Base-by-base conservation (phyloP, 202 grass and related monocot genomes). In the Elaeis oleifera region DNA sequence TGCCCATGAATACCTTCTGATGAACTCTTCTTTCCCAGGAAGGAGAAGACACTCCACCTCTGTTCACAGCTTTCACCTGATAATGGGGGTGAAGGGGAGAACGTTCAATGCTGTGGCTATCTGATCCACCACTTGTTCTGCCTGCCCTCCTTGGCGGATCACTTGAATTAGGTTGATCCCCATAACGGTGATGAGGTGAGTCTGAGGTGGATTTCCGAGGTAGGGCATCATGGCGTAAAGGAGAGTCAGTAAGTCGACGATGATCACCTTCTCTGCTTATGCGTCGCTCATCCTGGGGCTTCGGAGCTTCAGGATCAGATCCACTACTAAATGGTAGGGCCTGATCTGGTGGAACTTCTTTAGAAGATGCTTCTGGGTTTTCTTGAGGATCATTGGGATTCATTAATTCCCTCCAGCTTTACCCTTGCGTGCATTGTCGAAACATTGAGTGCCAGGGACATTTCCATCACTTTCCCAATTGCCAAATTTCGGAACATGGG, bases 401-500 rank as follows among this genome's bases (percentile, higher is more conserved):
- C 21, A 61, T 66, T 21, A 24, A 48, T 14, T 58, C 5, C 63
- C 32, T 17, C 7, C 49, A 8, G 18, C 56, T 39, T 8, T 56
- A 22, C 26, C 59, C 60, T 61, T 77, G 24, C 57, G 60, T 51
- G 64, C 14, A 36, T 76, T 63, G 23, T 82, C 73, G 9, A 82
- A 82, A 18, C 56, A 63, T 11, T 68, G 24, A 18, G 79, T 73
- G 29, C 73, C 77, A 51, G 60, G 54, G 5, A 20, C 28, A 58
- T 48, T 44, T 15, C 53, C 17, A 68, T 68, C 25, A 23, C 18
- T 44, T 27, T 61, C 75, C 79, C 79, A 82, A 5, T 82, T 75
- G 23, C 79, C 79, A 29, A 77, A 82, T 23, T 77, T 57, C 16
- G 74, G 79, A 60, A 82, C 58, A 48, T 56, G 58, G 9, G 27